Base-by-base conservation (phyloP, 2,329 filamentous ascomycete genomes). In the Botrytis hyacinthi region DNA sequence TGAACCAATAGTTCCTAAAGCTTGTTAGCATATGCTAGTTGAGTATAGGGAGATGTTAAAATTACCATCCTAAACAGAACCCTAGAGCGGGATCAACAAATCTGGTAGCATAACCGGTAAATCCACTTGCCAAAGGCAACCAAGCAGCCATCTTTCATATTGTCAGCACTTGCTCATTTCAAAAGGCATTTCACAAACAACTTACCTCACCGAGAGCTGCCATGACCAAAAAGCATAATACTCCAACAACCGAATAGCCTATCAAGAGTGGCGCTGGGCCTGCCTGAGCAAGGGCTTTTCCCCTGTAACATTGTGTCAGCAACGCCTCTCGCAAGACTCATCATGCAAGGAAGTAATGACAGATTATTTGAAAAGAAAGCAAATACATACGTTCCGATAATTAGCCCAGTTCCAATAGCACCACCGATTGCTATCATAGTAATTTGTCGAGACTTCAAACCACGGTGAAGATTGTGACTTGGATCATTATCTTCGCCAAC, bases 71-170 rank as follows among this genome's bases (percentile, higher is more conserved):
- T 20, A 95, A 86, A 73, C 92, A 88, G 81, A 96, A 96, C 72
- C 93, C 93, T 40, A 96, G 87, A 74, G 92, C 92, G 71, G 92
- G 92, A 78, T 96, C 92, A 79, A 90, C 92, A 84, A 94, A 96
- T 66, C 93, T 88, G 74, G 90, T 87, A 37, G 93, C 92, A 80
- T 95, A 96, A 79, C 92, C 92, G 75, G 92, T 92, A 82, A 96
- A 97, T 77, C 93, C 93, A 80, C 91, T 89, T 72, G 89, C 88
- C 78, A 94, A 86, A 69, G 93, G 93, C 48, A 96, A 82, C 92
- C 92, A 96, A 70, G 93, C 88, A 14, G 93, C 92, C 92, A 96
- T 96, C 71, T 73, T 26, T 42, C n/a, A 32, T 62, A 26, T 37
- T 35, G 57, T 69, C 32, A 46, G 71, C 26, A 46, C 14, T 82